Evolutionary conservation across 768 basidiomycete genomes (phyloP), one percentile per base, ranked within the genome.

Genomic region (Amanita brunnescens): DNA sequence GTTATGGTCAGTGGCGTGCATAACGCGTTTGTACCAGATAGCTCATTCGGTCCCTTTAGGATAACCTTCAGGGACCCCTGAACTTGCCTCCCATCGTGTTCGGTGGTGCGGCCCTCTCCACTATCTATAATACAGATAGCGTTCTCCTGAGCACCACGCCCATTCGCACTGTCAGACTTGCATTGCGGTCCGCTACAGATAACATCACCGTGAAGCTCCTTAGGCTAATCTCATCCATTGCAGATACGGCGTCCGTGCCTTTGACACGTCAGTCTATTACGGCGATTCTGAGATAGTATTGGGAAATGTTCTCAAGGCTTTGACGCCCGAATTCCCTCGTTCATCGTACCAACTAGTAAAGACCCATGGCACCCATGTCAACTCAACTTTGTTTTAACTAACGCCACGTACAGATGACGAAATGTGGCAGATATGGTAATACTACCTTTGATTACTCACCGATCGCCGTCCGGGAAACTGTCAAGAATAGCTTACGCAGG

Each of bases 181-280:
- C 87, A 7, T 71, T 92, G 38, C 75, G 87, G 90, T 91, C 65
- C 34, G 70, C 59, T 32, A 7, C 23, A 13, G 8, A 9, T 38
- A 2, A 10, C 43, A 23, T 37, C n/a, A 23, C 20, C 37, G 30
- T 26, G 37, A 49, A 54, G 51, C 54, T 54, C 32, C 24, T 55
- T 29, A 54, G 29, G 49, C 35, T 10, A 44, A 54, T 16, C 39
- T 23, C 23, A 40, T 33, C n/a, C n/a, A n/a, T 39, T 18, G 26
- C 52, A 91, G 91, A 37, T 91, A 90, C 67, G 91, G 89, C 23
- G 83, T 93, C 50, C 67, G 66, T 30, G 84, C 85, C 0, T 87
- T 94, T 60, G 91, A 94, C 64, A 93, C 91, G 2, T 77, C 88
- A 10, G 77, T 81, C 5, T 88, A 80, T 62, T 93, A 93, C 59